Percentiles rank a stretch among this genome's conserved stretches.
Evolutionary conservation across 2,329 filamentous ascomycete species (phyloP).

Genomic region (Neonectria sp.): DNA sequence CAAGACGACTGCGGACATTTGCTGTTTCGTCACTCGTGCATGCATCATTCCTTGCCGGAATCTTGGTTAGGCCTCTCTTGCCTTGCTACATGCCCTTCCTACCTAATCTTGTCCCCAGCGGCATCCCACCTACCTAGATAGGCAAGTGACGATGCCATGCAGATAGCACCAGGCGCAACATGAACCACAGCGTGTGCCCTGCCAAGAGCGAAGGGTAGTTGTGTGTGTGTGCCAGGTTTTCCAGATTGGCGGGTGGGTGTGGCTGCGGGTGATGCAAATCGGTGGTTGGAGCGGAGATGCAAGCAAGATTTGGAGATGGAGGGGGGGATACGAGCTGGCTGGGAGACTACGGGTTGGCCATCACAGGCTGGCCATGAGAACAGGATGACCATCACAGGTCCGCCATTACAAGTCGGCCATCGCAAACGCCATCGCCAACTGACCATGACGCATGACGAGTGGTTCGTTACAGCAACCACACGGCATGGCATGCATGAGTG

Average conservation of each 20-base stretch:
- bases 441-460: neutral
- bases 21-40: conserved; percentile 5
- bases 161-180: neutral
- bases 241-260: neutral
- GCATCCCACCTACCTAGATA: conserved; percentile 26
- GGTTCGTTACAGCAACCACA: too few relatives aligned
- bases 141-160: conserved; percentile 17
- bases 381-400: neutral
- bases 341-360: neutral
- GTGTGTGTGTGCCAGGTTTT: neutral
- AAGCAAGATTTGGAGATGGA: neutral
- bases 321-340: too few relatives aligned
- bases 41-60: conserved; percentile 8
- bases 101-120: neutral
- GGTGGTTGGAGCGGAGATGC: neutral
- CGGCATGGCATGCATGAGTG: neutral
- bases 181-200: neutral
- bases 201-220: neutral
- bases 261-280: neutral
- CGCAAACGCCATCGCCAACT: neutral
- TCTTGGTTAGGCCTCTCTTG: conserved; percentile 13
- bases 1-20: neutral
- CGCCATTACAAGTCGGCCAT: too few relatives aligned
- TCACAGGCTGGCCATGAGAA: neutral
- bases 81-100: neutral